Percentiles rank a stretch among this genome's conserved stretches.
phyloP scores from a whole-genome alignment of 495 filamentous ascomycete genomes.

The Penicillium lagena region DNA sequence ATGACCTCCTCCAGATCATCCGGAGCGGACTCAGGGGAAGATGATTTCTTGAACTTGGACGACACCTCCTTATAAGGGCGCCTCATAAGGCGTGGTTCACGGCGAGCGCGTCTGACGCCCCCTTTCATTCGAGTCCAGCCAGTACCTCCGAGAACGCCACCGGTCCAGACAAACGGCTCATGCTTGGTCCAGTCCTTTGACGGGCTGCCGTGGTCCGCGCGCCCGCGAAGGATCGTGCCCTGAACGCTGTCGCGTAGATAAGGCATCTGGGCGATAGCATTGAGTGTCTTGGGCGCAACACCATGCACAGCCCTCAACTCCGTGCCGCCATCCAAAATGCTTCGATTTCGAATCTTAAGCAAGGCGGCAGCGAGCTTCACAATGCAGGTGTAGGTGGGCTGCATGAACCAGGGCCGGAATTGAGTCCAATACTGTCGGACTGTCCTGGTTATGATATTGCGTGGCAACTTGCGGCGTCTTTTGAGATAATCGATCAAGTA shows the following conservation, averaged over 20 bases:
- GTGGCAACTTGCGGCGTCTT: constrained; percentile 3
- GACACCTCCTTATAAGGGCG: no score
- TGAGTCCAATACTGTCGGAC: constrained; percentile 27
- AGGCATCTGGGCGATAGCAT: constrained; percentile 49
- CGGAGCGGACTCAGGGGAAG: no score
- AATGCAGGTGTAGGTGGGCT: constrained; percentile 49
- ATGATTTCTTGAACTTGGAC: no score
- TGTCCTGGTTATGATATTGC: constrained; percentile 21
- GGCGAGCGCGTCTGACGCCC: no score
- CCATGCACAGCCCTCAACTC: constrained; percentile 26
- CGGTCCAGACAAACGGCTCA: constrained; percentile 25
- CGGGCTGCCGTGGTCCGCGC: no score
- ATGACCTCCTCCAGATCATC: no score
- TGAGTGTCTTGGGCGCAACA: constrained; percentile 44
- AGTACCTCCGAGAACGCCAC: constrained; percentile 5
- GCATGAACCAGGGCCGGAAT: constrained; percentile 32
- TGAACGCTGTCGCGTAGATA: constrained; percentile 35
- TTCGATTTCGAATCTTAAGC: constrained; percentile 31
- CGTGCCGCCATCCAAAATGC: constrained; percentile 20
- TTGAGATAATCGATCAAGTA: no score
- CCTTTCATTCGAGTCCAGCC: no score
- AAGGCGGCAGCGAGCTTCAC: constrained; percentile 46
- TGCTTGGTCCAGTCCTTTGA: neutral
- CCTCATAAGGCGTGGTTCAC: neutral
- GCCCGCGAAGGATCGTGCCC: constrained; percentile 26